Evolutionary conservation across 2,329 filamentous ascomycete genomes (phyloP).

Genomic region (Ophiostoma quercus): DNA sequence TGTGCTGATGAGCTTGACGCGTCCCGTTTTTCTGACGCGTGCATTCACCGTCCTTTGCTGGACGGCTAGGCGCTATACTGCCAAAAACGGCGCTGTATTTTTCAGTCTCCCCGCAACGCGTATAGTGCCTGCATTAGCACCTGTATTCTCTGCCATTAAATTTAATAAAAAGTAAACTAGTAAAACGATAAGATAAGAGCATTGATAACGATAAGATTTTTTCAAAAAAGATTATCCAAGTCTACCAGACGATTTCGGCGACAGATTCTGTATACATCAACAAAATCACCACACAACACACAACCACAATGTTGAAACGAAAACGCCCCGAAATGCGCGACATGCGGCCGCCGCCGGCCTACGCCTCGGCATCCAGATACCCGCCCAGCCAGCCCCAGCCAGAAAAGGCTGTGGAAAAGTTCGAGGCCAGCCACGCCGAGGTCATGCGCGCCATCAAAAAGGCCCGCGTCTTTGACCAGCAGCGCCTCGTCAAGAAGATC

Average conservation of each 20-base stretch:
- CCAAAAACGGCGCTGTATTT: neutral
- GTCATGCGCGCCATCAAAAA: conserved; percentile 64
- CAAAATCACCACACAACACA: neutral
- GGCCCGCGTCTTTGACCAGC: conserved; percentile 71
- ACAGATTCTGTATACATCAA: neutral
- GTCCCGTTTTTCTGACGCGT: conserved; percentile 16
- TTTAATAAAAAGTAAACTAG: neutral
- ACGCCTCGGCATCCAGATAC: conserved; percentile 33
- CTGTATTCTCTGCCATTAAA: neutral
- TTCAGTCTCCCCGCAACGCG: conserved; percentile 19
- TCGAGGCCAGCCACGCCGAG: conserved; percentile 37
- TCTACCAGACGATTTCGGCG: neutral
- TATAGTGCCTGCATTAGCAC: conserved; percentile 28
- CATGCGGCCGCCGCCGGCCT: conserved; percentile 39
- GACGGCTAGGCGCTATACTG: neutral
- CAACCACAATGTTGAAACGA: conserved; percentile 47
- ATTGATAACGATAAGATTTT: conserved; percentile 14
- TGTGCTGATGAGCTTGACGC: conserved; percentile 8
- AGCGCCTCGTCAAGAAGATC: conserved; percentile 62
- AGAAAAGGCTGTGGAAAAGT: conserved; percentile 23
- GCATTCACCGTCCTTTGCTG: conserved; percentile 7
- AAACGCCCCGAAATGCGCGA: conserved; percentile 44
- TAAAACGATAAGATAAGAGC: conserved; percentile 13
- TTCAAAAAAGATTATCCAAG: conserved; percentile 3
- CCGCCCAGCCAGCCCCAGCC: conserved; percentile 21